A percentile compares a stretch with the other conserved stretches of the same genome.
Conservation (phyloP, 148 eudicot species). For the Fagopyrum homotropicum region DNA sequence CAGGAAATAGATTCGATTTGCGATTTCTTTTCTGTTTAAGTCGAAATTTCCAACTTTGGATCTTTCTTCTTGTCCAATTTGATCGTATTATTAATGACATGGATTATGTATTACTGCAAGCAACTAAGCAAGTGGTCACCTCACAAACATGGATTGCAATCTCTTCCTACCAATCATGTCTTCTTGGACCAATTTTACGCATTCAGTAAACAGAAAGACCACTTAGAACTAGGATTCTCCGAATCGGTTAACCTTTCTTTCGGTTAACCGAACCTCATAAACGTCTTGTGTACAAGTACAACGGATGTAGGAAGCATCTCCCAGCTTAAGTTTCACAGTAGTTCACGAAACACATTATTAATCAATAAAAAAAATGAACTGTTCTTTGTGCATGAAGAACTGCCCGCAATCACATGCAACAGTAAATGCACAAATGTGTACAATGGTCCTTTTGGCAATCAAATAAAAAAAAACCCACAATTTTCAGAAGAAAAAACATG, state of each 20-base stretch:
- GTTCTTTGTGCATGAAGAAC: neutral
- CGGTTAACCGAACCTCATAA: neutral
- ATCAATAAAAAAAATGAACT: neutral
- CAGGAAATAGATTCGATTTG: neutral
- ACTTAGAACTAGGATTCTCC: neutral
- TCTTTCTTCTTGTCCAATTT: neutral
- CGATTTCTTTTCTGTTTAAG: neutral
- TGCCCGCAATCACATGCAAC: slow-evolving; percentile 6
- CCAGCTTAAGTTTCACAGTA: neutral
- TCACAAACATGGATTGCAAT: neutral
- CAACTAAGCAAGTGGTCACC: neutral
- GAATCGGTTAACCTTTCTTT: neutral
- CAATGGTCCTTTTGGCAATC: neutral
- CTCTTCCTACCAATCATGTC: neutral
- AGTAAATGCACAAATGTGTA: slow-evolving; percentile 2
- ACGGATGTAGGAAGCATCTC: neutral
- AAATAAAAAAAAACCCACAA: neutral
- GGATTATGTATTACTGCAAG: neutral
- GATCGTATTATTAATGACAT: neutral
- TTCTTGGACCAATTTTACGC: neutral
- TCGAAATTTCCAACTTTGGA: neutral
- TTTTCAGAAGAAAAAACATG: neutral
- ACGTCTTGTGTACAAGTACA: neutral
- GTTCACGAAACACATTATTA: neutral
- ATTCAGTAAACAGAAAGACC: neutral